phyloP scores from a whole-genome alignment of 495 filamentous ascomycete species.

The Penicillium parvum region DNA sequence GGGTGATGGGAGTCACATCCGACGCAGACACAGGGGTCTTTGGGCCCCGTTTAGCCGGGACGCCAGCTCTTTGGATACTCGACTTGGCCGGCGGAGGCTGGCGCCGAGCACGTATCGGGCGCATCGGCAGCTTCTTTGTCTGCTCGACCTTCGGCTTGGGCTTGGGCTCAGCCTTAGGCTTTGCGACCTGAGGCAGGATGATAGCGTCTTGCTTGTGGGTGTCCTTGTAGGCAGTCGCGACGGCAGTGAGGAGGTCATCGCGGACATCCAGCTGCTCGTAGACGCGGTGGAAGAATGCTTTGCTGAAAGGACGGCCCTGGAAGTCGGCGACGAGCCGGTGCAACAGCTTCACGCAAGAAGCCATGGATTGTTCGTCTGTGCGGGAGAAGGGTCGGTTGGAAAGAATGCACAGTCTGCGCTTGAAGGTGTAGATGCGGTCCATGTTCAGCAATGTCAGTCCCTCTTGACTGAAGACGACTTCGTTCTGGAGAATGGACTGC shows the following conservation, averaged over 20 bases:
- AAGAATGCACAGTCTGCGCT: slow-evolving; percentile 57
- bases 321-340: slow-evolving; percentile 59
- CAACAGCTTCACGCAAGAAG: slow-evolving; percentile 52
- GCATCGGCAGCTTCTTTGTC: neutral
- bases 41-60: slow-evolving; percentile 30
- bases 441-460: slow-evolving; percentile 63
- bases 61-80: neutral
- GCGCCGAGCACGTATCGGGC: neutral
- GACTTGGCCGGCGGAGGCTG: neutral
- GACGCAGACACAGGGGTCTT: slow-evolving; percentile 44
- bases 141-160: neutral
- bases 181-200: slow-evolving; percentile 32
- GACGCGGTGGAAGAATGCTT: slow-evolving; percentile 54
- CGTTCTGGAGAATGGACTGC: slow-evolving; percentile 63
- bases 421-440: slow-evolving; percentile 71
- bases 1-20: slow-evolving; percentile 45
- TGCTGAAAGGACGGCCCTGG: slow-evolving; percentile 52
- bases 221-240: slow-evolving; percentile 55
- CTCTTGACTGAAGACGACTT: slow-evolving; percentile 65
- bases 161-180: slow-evolving; percentile 16
- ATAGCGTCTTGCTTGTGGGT: slow-evolving; percentile 50
- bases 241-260: slow-evolving; percentile 49
- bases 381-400: slow-evolving; percentile 29
- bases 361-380: slow-evolving; percentile 36
- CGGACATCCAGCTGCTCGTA: slow-evolving; percentile 59